phyloP scores from a whole-genome alignment of 345 rosid species.

The Gossypium thurberi region DNA sequence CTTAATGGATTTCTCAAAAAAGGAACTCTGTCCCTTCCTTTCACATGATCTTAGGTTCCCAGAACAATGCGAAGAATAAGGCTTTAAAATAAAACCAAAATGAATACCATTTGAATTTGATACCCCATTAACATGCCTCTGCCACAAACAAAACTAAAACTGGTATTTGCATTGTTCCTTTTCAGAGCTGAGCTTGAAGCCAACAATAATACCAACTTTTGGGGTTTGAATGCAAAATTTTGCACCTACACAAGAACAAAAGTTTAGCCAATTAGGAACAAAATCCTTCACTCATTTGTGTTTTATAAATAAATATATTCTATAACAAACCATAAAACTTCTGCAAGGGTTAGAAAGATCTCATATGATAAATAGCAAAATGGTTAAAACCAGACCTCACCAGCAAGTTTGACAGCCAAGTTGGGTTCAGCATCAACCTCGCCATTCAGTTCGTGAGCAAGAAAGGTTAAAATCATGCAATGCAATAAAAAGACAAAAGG shows the following conservation, averaged over 20 bases:
- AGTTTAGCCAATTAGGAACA: conserved; percentile 2
- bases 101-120: not conserved
- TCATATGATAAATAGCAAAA: not conserved
- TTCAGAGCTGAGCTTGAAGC: not conserved
- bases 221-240: not conserved
- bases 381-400: conserved; percentile 37
- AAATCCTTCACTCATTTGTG: not conserved
- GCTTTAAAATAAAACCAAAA: not conserved
- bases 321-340: conserved; percentile 21
- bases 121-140: not conserved
- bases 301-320: not conserved
- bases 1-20: not conserved
- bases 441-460: conserved; percentile 32
- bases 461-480: conserved; percentile 13
- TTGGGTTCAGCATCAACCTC: conserved; percentile 88
- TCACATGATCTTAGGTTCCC: not conserved
- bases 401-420: conserved; percentile 53
- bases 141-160: not conserved
- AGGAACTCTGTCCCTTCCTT: not conserved
- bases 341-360: conserved; percentile 13
- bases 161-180: not conserved
- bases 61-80: not conserved
- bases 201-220: not conserved
- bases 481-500: not conserved
- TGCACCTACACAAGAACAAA: not conserved